A percentile compares a stretch with the other conserved stretches of the same genome.
Evolutionary conservation across 805 yeast species (phyloP).

Genomic region (Ogataea ramenticola): DNA sequence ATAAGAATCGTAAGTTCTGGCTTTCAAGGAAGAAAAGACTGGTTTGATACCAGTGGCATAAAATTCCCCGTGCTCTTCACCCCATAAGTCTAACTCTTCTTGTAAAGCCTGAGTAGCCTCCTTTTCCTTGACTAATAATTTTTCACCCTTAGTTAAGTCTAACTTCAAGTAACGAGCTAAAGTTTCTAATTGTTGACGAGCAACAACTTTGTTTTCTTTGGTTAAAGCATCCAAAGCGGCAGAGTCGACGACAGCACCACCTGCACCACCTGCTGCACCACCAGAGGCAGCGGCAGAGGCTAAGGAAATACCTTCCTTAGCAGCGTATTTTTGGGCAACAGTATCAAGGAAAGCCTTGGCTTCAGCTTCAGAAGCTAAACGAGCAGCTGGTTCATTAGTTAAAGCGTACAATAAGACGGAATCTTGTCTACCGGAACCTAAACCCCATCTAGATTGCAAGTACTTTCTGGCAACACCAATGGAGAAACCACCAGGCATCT

Average conservation of each 20-base stretch:
- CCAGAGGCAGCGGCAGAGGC: slow-evolving; percentile 56
- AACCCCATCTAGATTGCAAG: slow-evolving; percentile 87
- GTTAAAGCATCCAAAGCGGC: slow-evolving; percentile 87
- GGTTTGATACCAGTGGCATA: slow-evolving; percentile 91
- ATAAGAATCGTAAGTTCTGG: slow-evolving; percentile 93
- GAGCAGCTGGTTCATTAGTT: slow-evolving; percentile 83
- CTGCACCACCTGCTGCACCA: slow-evolving; percentile 50
- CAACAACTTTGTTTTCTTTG: slow-evolving; percentile 62
- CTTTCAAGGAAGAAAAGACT: slow-evolving; percentile 83
- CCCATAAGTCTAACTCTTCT: slow-evolving; percentile 86
- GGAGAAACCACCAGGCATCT: slow-evolving; percentile 99
- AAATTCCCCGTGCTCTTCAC: slow-evolving; percentile 85
- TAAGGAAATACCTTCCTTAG: slow-evolving; percentile 71
- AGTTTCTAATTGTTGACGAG: slow-evolving; percentile 81
- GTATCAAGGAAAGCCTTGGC: slow-evolving; percentile 87
- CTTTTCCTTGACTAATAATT: slow-evolving; percentile 73
- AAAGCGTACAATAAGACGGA: slow-evolving; percentile 76
- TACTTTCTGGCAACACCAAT: slow-evolving; percentile 88
- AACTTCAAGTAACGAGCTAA: slow-evolving; percentile 91
- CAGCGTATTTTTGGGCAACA: slow-evolving; percentile 77
- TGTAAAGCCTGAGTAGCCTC: slow-evolving; percentile 80
- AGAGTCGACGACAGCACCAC: slow-evolving; percentile 86
- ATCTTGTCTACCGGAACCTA: slow-evolving; percentile 92
- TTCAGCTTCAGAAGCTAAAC: slow-evolving; percentile 80
- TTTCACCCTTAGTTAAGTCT: slow-evolving; percentile 88